Conservation (phyloP, 2,329 filamentous ascomycete species). For the Rhynchosporium secalis region DNA sequence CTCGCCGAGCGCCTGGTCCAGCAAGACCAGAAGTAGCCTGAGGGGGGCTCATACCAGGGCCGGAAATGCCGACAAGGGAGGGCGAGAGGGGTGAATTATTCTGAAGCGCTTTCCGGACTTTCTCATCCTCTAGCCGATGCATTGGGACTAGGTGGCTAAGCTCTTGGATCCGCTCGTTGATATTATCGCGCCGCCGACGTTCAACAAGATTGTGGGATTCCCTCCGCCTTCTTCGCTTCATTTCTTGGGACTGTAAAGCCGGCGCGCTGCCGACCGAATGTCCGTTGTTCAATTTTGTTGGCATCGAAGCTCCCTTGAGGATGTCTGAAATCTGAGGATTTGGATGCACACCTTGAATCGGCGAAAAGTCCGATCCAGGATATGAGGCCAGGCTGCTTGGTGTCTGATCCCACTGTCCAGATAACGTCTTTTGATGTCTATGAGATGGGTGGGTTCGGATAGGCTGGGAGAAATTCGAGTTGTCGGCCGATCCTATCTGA, state of each 20-base stretch:
- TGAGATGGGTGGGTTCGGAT: conserved; percentile 67
- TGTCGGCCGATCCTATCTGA: conserved; percentile 60
- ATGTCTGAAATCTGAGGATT: conserved; percentile 85
- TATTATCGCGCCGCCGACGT: conserved; percentile 91
- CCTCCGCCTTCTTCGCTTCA: conserved; percentile 84
- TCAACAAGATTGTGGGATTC: conserved; percentile 98
- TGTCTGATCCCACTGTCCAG: conserved; percentile 88
- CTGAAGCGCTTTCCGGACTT: conserved; percentile 90
- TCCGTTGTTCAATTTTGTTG: conserved; percentile 70
- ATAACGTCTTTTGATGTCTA: conserved; percentile 77
- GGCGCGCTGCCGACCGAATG: conserved; percentile 32
- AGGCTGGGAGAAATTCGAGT: conserved; percentile 75
- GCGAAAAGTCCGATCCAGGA: conserved; percentile 84
- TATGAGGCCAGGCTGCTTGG: conserved; percentile 83
- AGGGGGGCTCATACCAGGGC: conserved; percentile 60
- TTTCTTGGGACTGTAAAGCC: conserved; percentile 76
- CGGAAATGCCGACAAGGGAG: conserved; percentile 67
- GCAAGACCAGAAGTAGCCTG: conserved; percentile 85
- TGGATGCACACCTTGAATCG: conserved; percentile 63
- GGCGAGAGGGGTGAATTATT: conserved; percentile 90
- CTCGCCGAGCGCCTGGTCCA: conserved; percentile 78
- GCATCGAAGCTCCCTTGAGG: conserved; percentile 86
- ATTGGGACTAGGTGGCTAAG: conserved; percentile 88
- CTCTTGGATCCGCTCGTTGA: conserved; percentile 98
- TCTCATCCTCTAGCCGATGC: conserved; percentile 94